A percentile compares a stretch with the other conserved stretches of the same genome.
These are phyloP conservation scores for Alternaria viburni DNA, from an alignment of 2,329 filamentous ascomycete genomes.

Conservation along the genomic window DNA sequence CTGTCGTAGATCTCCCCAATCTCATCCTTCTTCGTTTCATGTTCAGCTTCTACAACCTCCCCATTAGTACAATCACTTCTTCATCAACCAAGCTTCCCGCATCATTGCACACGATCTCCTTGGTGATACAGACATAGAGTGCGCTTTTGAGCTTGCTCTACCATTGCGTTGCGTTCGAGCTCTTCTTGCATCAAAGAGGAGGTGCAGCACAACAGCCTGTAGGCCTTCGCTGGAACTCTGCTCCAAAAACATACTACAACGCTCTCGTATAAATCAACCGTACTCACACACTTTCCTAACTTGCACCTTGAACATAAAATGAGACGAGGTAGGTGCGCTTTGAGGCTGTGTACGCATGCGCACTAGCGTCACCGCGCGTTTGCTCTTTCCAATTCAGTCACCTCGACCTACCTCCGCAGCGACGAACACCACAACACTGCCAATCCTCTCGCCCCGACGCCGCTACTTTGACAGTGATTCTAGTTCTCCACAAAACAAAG, in stretches of 20 bases:
- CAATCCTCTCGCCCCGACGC: neutral
- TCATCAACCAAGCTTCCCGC: neutral
- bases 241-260: neutral
- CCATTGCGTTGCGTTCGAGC: neutral
- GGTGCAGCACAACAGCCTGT: neutral
- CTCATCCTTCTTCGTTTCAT: neutral
- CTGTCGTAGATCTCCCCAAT: neutral
- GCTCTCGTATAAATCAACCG: neutral
- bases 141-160: neutral
- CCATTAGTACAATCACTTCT: neutral
- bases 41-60: neutral
- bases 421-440: neutral
- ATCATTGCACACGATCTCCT: neutral
- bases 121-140: neutral
- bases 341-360: neutral
- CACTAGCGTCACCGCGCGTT: slow-evolving; percentile 1
- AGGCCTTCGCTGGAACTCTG: neutral
- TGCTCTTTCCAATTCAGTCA: slow-evolving; percentile 9
- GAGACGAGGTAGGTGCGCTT: neutral
- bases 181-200: neutral
- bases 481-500: neutral
- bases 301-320: neutral
- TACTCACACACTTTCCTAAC: neutral
- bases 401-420: neutral
- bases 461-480: neutral